Percentiles rank a stretch among this genome's conserved stretches.
Conservation (phyloP, 345 rosid species). For the Salix arbutifolia region DNA sequence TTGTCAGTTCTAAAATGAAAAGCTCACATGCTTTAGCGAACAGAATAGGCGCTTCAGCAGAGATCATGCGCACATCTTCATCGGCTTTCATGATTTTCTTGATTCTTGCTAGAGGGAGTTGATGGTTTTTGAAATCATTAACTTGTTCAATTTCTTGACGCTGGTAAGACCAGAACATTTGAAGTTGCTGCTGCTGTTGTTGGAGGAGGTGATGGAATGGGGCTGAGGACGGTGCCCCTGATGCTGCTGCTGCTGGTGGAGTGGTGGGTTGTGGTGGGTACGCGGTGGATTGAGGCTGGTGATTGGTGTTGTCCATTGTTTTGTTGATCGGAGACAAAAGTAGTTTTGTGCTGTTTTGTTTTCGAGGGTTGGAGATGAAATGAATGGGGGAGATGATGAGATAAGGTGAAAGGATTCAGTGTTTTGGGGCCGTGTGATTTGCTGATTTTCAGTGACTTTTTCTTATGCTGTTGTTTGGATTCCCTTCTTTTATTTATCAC, state of each 20-base stretch:
- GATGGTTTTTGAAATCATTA: conserved; percentile 94
- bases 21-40: conserved; percentile 96
- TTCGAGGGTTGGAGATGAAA: background rate
- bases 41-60: conserved; percentile 90
- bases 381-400: conserved; percentile 15
- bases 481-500: too few species aligned
- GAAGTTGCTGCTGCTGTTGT: conserved; percentile 89
- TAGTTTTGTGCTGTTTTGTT: background rate
- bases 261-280: conserved; percentile 44
- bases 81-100: conserved; percentile 99
- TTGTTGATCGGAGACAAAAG: background rate
- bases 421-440: conserved; percentile 6
- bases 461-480: background rate
- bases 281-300: conserved; percentile 53
- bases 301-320: conserved; percentile 24
- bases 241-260: conserved; percentile 18
- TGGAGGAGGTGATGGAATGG: conserved; percentile 79
- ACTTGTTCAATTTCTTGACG: conserved; percentile 88
- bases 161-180: conserved; percentile 87
- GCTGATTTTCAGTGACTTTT: background rate
- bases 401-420: background rate
- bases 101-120: conserved; percentile 88
- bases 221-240: conserved; percentile 38
- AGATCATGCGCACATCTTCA: conserved; percentile 97
- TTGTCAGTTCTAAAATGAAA: conserved; percentile 86